A percentile compares a stretch with the other conserved stretches of the same genome.
These are phyloP conservation scores for Colletotrichum sp. DNA, from an alignment of 2,329 filamentous ascomycete genomes.

Conservation along the genomic window DNA sequence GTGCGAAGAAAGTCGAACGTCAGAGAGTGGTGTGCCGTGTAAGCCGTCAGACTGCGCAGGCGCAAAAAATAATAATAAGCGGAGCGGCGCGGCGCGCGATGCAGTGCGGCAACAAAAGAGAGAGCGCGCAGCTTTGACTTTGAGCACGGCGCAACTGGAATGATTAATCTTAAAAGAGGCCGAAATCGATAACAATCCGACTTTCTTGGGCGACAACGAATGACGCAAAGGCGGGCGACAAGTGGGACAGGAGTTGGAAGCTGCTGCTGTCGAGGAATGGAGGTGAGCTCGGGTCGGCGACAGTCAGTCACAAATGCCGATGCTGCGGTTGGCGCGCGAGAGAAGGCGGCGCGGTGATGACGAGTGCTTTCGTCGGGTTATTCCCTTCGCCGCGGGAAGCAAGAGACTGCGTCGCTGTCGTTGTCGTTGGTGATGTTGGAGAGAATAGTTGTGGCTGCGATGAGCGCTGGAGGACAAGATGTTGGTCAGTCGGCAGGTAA, in stretches of 20 bases:
- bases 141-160: background rate
- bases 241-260: background rate
- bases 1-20: background rate
- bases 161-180: conserved; percentile 7
- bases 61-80: background rate
- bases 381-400: background rate
- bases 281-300: background rate
- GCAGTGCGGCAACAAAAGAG: background rate
- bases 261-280: background rate
- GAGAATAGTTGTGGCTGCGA: background rate
- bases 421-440: background rate
- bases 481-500: conserved; percentile 2
- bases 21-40: background rate
- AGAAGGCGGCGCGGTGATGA: background rate
- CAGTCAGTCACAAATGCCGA: background rate
- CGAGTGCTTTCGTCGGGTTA: background rate
- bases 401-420: background rate
- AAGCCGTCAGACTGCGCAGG: conserved; percentile 6
- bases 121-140: background rate
- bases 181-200: conserved; percentile 1
- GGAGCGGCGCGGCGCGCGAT: background rate
- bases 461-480: background rate
- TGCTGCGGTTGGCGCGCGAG: background rate
- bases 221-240: background rate
- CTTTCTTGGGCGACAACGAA: background rate